phyloP scores from a whole-genome alignment of 1,284 basidiomycete species.

The Leccinum pachyderme region DNA sequence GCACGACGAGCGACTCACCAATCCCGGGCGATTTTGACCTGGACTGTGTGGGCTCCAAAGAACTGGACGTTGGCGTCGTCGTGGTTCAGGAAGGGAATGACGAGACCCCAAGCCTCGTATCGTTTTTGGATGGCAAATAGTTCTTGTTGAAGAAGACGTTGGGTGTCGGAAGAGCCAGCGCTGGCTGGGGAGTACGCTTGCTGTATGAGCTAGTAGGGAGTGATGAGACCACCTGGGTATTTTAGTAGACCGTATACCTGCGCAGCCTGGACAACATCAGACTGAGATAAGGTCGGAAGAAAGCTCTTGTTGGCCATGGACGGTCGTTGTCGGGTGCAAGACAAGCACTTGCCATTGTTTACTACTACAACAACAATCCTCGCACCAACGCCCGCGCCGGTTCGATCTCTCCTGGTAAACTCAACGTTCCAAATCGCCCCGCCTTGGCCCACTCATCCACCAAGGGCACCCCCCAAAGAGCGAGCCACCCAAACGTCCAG shows the following conservation, averaged over 20 bases:
- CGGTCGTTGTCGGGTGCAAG: too few relatives aligned
- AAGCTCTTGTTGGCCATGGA: slow-evolving; percentile 26
- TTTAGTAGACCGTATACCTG: slow-evolving; percentile 23
- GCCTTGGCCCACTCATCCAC: slow-evolving; percentile 50
- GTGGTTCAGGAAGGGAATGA: slow-evolving; percentile 68
- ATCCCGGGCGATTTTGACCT: slow-evolving; percentile 88
- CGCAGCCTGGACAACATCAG: slow-evolving; percentile 32
- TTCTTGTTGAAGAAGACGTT: slow-evolving; percentile 66
- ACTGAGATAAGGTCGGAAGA: slow-evolving; percentile 29
- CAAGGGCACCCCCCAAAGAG: slow-evolving; percentile 46
- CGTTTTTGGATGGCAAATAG: slow-evolving; percentile 73
- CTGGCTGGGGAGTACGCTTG: slow-evolving; percentile 57
- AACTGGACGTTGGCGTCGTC: slow-evolving; percentile 82
- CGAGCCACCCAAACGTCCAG: slow-evolving; percentile 52
- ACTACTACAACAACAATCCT: not conserved
- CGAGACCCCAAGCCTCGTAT: slow-evolving; percentile 75
- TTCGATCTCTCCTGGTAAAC: slow-evolving; percentile 7
- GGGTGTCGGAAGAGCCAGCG: slow-evolving; percentile 51
- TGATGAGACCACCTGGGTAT: slow-evolving; percentile 10
- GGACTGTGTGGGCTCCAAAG: slow-evolving; percentile 87
- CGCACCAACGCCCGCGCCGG: slow-evolving; percentile 14
- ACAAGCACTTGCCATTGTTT: too few relatives aligned
- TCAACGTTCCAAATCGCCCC: slow-evolving; percentile 33
- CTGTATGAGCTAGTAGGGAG: slow-evolving; percentile 47
- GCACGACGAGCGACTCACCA: slow-evolving; percentile 54